These are phyloP conservation scores for Ceriops decandra DNA, from an alignment of 345 rosid genomes.

Conservation along the genomic window DNA sequence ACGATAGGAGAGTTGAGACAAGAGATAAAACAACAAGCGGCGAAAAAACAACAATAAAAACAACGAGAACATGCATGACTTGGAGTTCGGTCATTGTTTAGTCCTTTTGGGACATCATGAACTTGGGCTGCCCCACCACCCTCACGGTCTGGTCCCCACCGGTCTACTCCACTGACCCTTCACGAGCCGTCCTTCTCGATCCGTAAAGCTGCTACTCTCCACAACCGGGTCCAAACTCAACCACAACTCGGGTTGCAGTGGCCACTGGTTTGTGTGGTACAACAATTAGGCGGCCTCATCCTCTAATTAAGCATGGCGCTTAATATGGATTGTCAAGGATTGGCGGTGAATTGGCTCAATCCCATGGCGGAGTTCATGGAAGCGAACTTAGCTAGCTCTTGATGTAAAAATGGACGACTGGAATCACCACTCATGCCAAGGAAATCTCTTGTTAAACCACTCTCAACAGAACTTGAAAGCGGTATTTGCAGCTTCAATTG, in stretches of 20 bases:
- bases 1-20: slow-evolving; percentile 31
- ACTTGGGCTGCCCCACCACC: slow-evolving; percentile 16
- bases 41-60: slow-evolving; percentile 29
- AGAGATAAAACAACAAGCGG: slow-evolving; percentile 12
- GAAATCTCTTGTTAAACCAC: slow-evolving; percentile 67
- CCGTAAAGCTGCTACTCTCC: not conserved
- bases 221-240: not conserved
- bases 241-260: not conserved
- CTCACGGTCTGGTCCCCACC: not conserved
- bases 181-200: slow-evolving; percentile 19
- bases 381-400: slow-evolving; percentile 73
- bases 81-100: slow-evolving; percentile 35
- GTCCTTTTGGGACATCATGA: slow-evolving; percentile 39
- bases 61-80: slow-evolving; percentile 47
- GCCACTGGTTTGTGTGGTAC: not conserved
- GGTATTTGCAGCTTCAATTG: slow-evolving; percentile 25
- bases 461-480: slow-evolving; percentile 38
- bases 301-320: not conserved
- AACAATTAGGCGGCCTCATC: not conserved
- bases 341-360: slow-evolving; percentile 39
- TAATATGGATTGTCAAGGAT: slow-evolving; percentile 4
- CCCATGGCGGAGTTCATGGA: slow-evolving; percentile 56
- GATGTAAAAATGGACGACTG: slow-evolving; percentile 45
- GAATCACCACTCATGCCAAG: slow-evolving; percentile 64
- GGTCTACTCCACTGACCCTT: slow-evolving; percentile 23